Conservation (phyloP, 2,329 filamentous ascomycete species). For the Furcasterigmium sp. region DNA sequence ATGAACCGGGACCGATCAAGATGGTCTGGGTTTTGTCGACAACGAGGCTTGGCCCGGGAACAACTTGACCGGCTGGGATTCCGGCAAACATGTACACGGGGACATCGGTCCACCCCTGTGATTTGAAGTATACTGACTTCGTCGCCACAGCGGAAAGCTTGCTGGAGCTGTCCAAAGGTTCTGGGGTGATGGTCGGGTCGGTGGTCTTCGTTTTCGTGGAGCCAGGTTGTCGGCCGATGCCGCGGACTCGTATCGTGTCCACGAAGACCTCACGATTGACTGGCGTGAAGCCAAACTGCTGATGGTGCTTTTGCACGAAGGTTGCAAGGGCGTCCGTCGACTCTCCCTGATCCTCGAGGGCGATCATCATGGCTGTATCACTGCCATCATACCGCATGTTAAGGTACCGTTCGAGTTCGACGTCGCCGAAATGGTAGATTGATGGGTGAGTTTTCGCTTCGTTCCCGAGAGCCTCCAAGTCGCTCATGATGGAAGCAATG, state of each 20-base stretch:
- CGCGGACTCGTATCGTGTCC: slow-evolving; percentile 36
- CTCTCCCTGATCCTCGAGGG: slow-evolving; percentile 2
- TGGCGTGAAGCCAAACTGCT: slow-evolving; percentile 35
- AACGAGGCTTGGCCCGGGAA: slow-evolving; percentile 62
- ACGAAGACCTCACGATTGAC: slow-evolving; percentile 30
- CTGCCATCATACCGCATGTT: slow-evolving; percentile 39
- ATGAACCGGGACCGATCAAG: slow-evolving; percentile 59
- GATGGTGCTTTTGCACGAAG: slow-evolving; percentile 29
- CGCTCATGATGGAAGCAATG: slow-evolving; percentile 11
- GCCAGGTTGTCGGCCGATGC: slow-evolving; percentile 18
- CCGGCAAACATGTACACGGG: slow-evolving; percentile 64
- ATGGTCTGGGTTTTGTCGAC: slow-evolving; percentile 68
- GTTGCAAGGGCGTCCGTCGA: slow-evolving; percentile 23
- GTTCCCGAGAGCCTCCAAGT: slow-evolving; percentile 19
- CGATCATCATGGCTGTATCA: slow-evolving; percentile 36
- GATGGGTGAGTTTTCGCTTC: slow-evolving; percentile 20
- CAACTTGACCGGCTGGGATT: slow-evolving; percentile 52
- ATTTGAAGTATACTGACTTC: slow-evolving; percentile 13
- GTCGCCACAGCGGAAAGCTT: slow-evolving; percentile 2
- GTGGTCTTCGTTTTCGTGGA: not conserved
- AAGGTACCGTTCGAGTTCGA: slow-evolving; percentile 36
- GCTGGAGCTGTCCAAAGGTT: not conserved
- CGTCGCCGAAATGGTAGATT: slow-evolving; percentile 22
- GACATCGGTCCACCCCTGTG: slow-evolving; percentile 37
- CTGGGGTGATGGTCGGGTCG: slow-evolving; percentile 6